Evolutionary conservation across 1,284 basidiomycete genomes (phyloP).

Genomic region (Coniferiporia weirii): DNA sequence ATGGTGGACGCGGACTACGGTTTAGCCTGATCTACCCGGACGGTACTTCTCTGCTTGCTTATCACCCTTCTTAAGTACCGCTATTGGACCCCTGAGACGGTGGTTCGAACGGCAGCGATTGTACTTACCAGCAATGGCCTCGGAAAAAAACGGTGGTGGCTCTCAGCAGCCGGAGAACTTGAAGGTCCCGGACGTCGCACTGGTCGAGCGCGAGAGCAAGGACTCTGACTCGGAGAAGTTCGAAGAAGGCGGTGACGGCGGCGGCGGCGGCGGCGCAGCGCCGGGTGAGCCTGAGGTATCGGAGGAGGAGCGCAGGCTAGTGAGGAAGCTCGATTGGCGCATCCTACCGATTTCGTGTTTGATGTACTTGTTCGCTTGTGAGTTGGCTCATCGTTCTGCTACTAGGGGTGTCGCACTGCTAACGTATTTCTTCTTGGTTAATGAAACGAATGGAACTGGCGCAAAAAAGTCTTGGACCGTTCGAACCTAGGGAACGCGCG

Average conservation of each 20-base stretch:
- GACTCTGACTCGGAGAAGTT: background rate
- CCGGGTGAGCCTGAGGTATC: background rate
- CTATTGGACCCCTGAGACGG: too few species aligned
- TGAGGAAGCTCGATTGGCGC: slow-evolving; percentile 60
- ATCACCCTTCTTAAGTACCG: too few species aligned
- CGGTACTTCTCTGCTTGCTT: too few species aligned
- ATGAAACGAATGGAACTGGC: background rate
- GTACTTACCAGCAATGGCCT: too few species aligned
- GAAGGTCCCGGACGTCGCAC: too few species aligned
- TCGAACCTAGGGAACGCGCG: slow-evolving; percentile 75
- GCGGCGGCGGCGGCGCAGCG: background rate
- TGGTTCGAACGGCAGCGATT: too few species aligned
- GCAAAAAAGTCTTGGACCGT: background rate
- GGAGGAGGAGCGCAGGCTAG: slow-evolving; percentile 48
- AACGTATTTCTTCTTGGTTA: background rate
- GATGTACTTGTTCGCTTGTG: slow-evolving; percentile 72
- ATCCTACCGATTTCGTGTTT: slow-evolving; percentile 68
- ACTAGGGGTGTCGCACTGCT: too few species aligned
- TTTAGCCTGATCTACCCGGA: too few species aligned
- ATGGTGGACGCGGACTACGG: too few species aligned
- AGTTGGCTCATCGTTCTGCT: slow-evolving; percentile 26
- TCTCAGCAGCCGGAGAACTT: too few species aligned
- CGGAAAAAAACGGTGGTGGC: too few species aligned
- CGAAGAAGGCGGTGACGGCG: background rate
- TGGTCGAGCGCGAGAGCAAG: too few species aligned